A percentile compares a stretch with the other conserved stretches of the same genome.
Conservation (phyloP, 208 protist species). For the Porcisia hertigi region DNA sequence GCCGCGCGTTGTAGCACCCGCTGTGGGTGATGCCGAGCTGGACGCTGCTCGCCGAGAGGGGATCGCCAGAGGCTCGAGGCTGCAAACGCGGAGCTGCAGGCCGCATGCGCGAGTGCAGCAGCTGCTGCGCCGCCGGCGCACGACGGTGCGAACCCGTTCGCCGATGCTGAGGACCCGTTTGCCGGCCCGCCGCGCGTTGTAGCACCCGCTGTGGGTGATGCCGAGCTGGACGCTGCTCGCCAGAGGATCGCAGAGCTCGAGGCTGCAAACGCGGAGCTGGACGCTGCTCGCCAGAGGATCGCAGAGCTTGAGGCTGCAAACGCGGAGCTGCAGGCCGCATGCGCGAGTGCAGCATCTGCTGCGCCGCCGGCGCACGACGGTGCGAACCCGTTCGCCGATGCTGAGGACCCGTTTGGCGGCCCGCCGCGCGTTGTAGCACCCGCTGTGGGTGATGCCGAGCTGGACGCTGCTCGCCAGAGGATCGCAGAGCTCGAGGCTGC, state of each 20-base stretch:
- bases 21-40: constrained; percentile 8
- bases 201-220: not conserved
- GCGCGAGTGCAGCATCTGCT: constrained; percentile 10
- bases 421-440: not conserved
- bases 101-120: not conserved
- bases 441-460: constrained; percentile 5
- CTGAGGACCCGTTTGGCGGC: constrained; percentile 13
- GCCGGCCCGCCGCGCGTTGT: not conserved
- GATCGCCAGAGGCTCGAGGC: constrained; percentile 17
- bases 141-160: constrained; percentile 20
- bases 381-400: constrained; percentile 24
- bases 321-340: constrained; percentile 1
- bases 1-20: no score
- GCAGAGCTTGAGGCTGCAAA: no score
- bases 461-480: constrained; percentile 19
- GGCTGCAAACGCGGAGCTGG: constrained; percentile 7
- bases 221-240: constrained; percentile 15
- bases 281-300: no score
- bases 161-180: constrained; percentile 15
- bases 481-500: constrained; percentile 29
- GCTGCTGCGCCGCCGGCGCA: not conserved
- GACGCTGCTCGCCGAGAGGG: constrained; percentile 15
- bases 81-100: constrained; percentile 6
- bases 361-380: not conserved
- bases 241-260: constrained; percentile 23